A percentile compares a stretch with the other conserved stretches of the same genome.
These are phyloP conservation scores for Leishmania tarentolae DNA, from an alignment of 208 protist genomes.

Conservation along the genomic window DNA sequence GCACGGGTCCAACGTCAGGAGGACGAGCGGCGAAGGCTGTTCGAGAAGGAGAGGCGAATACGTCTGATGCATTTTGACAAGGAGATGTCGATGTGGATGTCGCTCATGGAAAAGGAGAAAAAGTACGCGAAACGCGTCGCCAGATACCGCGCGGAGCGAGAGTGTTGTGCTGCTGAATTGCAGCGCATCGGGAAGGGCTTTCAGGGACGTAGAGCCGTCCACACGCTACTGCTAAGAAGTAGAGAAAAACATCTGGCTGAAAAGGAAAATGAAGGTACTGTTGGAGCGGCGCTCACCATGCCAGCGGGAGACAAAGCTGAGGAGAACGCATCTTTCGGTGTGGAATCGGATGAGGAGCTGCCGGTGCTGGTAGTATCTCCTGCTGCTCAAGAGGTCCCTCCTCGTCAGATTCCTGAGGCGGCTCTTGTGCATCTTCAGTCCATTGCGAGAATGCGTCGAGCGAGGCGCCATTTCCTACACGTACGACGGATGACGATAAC, in stretches of 20 bases:
- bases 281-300: neutral
- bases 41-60: slow-evolving; percentile 19
- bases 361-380: neutral
- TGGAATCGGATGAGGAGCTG: neutral
- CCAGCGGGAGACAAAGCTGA: neutral
- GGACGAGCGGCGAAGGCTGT: slow-evolving; percentile 12
- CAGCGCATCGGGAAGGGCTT: slow-evolving; percentile 35
- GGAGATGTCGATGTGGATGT: neutral
- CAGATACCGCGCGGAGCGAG: slow-evolving; percentile 1
- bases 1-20: slow-evolving; percentile 2
- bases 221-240: neutral
- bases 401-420: slow-evolving; percentile 9
- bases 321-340: no score
- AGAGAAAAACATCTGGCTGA: neutral
- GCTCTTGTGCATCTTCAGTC: slow-evolving; percentile 23
- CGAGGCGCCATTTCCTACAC: neutral
- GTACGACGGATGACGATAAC: neutral
- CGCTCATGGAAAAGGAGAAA: neutral
- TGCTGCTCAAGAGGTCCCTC: neutral
- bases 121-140: neutral
- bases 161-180: slow-evolving; percentile 9
- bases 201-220: neutral
- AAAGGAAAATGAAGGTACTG: neutral
- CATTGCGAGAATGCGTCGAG: slow-evolving; percentile 10
- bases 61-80: slow-evolving; percentile 1